phyloP scores from a whole-genome alignment of 1,139 yeast species.

The Candida dubliniensis region DNA sequence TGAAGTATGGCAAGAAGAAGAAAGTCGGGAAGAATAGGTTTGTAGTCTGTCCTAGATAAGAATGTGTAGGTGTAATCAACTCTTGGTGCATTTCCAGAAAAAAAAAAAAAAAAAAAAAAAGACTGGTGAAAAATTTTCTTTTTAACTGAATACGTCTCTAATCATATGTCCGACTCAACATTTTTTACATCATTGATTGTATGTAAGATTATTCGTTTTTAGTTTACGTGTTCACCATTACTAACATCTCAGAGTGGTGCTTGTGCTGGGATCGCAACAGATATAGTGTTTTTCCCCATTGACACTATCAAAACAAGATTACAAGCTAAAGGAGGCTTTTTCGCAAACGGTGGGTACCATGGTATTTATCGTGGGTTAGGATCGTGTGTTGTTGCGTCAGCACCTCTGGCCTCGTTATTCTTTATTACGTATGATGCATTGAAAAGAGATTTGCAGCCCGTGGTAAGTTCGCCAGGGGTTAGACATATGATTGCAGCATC shows the following conservation, averaged over 20 bases:
- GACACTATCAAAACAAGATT: constrained; percentile 92
- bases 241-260: constrained; percentile 83
- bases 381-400: constrained; percentile 90
- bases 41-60: constrained; percentile 21
- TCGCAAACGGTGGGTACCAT: constrained; percentile 85
- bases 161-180: constrained; percentile 7
- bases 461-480: constrained; percentile 37
- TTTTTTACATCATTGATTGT: constrained; percentile 13
- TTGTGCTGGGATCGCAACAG: constrained; percentile 95
- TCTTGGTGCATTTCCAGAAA: background rate
- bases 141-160: background rate
- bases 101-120: background rate
- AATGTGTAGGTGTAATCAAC: background rate
- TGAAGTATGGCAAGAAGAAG: constrained; percentile 75
- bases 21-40: constrained; percentile 49
- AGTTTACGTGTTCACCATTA: too few species aligned
- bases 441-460: constrained; percentile 49
- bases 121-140: background rate
- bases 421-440: constrained; percentile 84
- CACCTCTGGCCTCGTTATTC: constrained; percentile 89
- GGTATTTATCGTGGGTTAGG: constrained; percentile 94
- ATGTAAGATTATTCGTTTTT: constrained; percentile 6
- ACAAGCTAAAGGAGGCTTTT: constrained; percentile 95
- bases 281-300: constrained; percentile 90
- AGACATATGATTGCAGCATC: constrained; percentile 87